Base-by-base conservation (phyloP, 2,329 filamentous ascomycete species). In the Metarhizium anisopliae region DNA sequence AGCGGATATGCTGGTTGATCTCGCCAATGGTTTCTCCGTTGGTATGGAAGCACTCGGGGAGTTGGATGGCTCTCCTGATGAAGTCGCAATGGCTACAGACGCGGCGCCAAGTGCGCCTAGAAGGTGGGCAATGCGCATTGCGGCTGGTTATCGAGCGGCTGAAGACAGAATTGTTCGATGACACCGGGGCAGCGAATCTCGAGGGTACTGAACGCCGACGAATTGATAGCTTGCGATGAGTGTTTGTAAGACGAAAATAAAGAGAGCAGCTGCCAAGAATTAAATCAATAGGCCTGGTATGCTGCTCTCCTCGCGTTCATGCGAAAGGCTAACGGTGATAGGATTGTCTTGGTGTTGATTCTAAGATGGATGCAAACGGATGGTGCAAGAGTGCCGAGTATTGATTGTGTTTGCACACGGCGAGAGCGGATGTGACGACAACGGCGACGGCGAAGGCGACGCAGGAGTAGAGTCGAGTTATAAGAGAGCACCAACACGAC, bases 71-170 rank as follows among this genome's bases (percentile, higher is more conserved):
- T 20, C 30, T 10, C 8, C 10, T 29, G 55, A 35, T 32, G 59
- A 56, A n/a, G 59, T 50, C 16, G 59, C 58, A 42, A 58, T 54
- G 43, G 55, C 59, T 49, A 59, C 43, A 42, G 58, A 51, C 50
- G 58, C 59, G 32, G 52, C 55, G 56, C 55, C 59, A 36, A 60
- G 47, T 14, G 50, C 55, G 47, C 55, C 55, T 38, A 62, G 32
- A 30, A 61, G 42, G 51, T 56, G 58, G 30, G 58, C 54, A 50
- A 58, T 50, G 38, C 58, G 63, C 63, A 65, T 65, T 10, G 54
- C 42, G n/a, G 32, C 4, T 36, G 29, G 16, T 30, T 20, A 49
- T 29, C 6, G 6, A 49, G 45, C n/a, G 10, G 11, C 25, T 49
- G 20, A 5, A n/a, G 45, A 30, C 45, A 30, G 25, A 30, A 29